Evolutionary conservation across 306 rosid species (phyloP).

Genomic region (Quercus mongolica): DNA sequence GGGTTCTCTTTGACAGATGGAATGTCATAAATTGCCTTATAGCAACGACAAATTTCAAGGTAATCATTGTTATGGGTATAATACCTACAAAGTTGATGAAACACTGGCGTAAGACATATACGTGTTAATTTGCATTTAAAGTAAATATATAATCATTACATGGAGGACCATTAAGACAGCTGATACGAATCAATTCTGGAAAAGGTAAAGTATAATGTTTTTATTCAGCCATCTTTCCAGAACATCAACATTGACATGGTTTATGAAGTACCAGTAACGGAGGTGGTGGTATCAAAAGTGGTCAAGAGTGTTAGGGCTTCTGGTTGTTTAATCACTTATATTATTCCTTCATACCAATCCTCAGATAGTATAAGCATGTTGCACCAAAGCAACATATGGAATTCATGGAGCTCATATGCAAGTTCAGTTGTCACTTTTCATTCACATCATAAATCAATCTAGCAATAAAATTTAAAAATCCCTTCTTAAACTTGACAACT

Average conservation of each 20-base stretch:
- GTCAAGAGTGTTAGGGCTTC: too few relatives aligned
- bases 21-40: slow-evolving; percentile 77
- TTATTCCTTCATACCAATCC: not conserved
- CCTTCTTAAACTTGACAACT: not conserved
- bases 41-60: slow-evolving; percentile 91
- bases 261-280: not conserved
- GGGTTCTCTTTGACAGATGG: slow-evolving; percentile 75
- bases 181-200: not conserved
- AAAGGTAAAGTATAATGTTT: not conserved
- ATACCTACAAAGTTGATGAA: slow-evolving; percentile 44
- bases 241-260: not conserved
- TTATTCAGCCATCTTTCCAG: not conserved
- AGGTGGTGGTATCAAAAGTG: not conserved
- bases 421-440: not conserved
- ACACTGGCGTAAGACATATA: slow-evolving; percentile 13
- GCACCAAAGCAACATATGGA: not conserved
- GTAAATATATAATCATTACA: not conserved
- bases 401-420: not conserved
- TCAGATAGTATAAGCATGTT: not conserved
- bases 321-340: not conserved
- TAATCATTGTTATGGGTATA: slow-evolving; percentile 73
- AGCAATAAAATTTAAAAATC: not conserved
- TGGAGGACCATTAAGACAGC: not conserved
- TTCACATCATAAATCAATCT: not conserved
- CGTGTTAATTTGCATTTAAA: not conserved